A percentile compares a stretch with the other conserved stretches of the same genome.
Evolutionary conservation across 192 early-diverging fungal genomes (phyloP).

Genomic region (Blastocladiella britannica): DNA sequence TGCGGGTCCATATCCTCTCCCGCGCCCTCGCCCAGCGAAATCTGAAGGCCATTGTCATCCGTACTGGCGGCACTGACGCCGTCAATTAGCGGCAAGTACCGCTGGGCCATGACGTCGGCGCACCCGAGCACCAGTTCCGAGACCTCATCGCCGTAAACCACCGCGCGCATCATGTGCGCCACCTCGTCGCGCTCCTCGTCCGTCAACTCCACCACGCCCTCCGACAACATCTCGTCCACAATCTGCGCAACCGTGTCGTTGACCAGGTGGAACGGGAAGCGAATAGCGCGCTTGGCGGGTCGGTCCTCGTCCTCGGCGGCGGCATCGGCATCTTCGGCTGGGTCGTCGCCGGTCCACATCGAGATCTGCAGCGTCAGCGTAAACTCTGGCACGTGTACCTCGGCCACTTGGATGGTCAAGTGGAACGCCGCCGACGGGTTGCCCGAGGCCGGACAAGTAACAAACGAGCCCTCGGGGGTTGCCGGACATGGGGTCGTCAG

Average conservation of each 20-base stretch:
- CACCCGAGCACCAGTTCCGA: neutral
- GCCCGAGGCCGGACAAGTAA: too few species aligned
- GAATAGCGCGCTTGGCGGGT: too few species aligned
- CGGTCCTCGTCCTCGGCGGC: too few species aligned
- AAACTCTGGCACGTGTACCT: neutral
- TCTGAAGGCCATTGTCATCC: too few species aligned
- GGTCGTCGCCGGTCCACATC: neutral
- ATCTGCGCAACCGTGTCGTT: neutral
- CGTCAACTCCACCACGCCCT: neutral
- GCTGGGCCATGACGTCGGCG: neutral
- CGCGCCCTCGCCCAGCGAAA: too few species aligned
- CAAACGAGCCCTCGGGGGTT: too few species aligned
- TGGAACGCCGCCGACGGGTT: neutral
- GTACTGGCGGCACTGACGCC: too few species aligned
- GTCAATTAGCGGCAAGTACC: too few species aligned
- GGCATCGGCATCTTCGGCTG: too few species aligned
- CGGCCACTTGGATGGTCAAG: neutral
- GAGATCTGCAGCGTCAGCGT: neutral
- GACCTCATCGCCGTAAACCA: neutral
- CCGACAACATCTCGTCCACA: neutral
- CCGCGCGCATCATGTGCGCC: neutral
- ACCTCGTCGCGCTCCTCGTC: neutral
- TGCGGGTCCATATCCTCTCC: neutral
- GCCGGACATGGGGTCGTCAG: too few species aligned
- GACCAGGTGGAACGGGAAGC: neutral